Evolutionary conservation across 768 basidiomycete genomes (phyloP), one percentile per base, ranked within the genome.

Genomic region (Cantharellus cinnabarinus): DNA sequence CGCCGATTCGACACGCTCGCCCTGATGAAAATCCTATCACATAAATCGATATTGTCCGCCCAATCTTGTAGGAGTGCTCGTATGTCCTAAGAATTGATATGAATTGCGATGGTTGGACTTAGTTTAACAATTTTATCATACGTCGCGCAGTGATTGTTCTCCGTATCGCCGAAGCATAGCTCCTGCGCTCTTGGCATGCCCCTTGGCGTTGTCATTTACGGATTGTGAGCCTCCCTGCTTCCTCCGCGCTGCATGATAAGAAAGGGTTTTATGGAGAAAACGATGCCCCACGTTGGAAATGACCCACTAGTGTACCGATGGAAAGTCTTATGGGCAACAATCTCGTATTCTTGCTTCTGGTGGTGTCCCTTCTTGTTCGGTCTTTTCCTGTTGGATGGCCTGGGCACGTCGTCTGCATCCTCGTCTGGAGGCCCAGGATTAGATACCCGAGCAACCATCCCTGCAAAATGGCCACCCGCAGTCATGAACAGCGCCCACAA

Each of bases 181-280:
- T 67, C 95, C 95, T 35, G 90, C 90, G 70, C 90, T 94, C 65
- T 89, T 85, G 0, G 95, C 95, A 60, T 80, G 79, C 1, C 87
- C 89, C 71, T 95, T 97, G 3, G 90, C 77, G 58, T 90, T 88
- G 70, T 99, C 95, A 63, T 98, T 93, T 2, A 82, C 62, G 2
- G 83, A 81, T 71, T 99, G 95, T 1, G 88, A 85, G 0, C 95
- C 95, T 70, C 95, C 95, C 73, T 99, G 95, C 68, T 98, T 98
- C 63, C 89, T 77, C 63, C 95, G 89, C 40, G 95, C 94, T 98
- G 44, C 44, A 54, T 20, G 34, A 41, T 29, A 37, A 34, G 10
- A 42, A 20, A 41, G 5, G 15, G 2, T 57, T 48, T 29, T 48
- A 29, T 10, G 44, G 29, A 48, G 44, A 29, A 48, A 48, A 29